Evolutionary conservation across 1,284 basidiomycete species (phyloP).

Genomic region (Tylopilus sp.): DNA sequence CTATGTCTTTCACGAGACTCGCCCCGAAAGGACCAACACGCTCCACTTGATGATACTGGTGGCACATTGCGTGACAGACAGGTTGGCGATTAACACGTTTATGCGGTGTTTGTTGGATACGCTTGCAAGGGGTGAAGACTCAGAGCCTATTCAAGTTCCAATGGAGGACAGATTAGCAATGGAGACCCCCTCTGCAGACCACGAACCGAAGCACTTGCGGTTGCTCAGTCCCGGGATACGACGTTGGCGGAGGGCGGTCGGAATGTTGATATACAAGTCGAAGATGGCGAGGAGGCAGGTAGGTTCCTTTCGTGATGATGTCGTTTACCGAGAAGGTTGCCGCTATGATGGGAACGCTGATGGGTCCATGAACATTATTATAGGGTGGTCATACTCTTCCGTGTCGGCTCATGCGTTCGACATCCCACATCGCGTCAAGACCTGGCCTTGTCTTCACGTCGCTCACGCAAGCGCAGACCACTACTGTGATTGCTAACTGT

Average conservation of each 20-base stretch:
- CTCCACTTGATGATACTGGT: constrained; percentile 20
- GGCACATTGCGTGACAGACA: constrained; percentile 21
- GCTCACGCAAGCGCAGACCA: constrained; percentile 31
- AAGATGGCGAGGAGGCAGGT: constrained; percentile 36
- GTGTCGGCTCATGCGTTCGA: constrained; percentile 36
- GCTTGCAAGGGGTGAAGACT: constrained; percentile 26
- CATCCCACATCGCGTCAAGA: constrained; percentile 37
- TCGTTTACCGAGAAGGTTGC: neutral
- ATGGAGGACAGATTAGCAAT: constrained; percentile 41
- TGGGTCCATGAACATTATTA: too few species aligned
- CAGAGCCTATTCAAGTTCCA: constrained; percentile 16
- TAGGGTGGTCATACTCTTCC: constrained; percentile 61
- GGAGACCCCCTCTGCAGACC: constrained; percentile 37
- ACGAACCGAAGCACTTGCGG: constrained; percentile 33
- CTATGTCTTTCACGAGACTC: constrained; percentile 6
- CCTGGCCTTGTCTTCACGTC: constrained; percentile 28
- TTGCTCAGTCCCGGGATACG: constrained; percentile 35
- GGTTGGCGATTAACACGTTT: constrained; percentile 6
- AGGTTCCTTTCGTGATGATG: neutral
- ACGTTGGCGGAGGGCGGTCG: constrained; percentile 49
- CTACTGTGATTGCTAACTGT: constrained; percentile 37
- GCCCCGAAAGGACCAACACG: neutral
- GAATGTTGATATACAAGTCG: constrained; percentile 36
- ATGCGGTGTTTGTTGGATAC: constrained; percentile 42
- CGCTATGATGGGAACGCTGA: neutral